These are phyloP conservation scores for Yueomyces sp. DNA, from an alignment of 805 yeast genomes.

Conservation along the genomic window DNA sequence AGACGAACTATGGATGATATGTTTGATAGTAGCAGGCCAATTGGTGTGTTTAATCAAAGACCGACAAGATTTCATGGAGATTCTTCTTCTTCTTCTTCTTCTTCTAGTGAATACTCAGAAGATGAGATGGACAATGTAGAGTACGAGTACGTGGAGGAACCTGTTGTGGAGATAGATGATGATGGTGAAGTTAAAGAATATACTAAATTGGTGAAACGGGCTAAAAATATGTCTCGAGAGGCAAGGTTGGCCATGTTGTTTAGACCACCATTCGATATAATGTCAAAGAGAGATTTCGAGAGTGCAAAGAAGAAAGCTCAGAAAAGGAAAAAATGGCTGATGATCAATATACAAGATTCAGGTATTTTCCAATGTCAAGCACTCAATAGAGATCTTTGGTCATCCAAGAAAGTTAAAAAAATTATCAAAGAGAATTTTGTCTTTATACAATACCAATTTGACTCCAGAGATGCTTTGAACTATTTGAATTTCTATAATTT, in stretches of 20 bases:
- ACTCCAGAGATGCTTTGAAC: conserved; percentile 58
- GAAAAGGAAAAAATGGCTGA: conserved; percentile 58
- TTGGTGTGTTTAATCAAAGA: conserved; percentile 27
- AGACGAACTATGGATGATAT: conserved; percentile 14
- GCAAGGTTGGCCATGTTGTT: conserved; percentile 69
- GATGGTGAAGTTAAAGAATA: conserved; percentile 26
- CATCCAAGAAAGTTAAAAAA: conserved; percentile 48
- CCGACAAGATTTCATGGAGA: conserved; percentile 6
- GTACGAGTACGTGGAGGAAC: conserved; percentile 22
- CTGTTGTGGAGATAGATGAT: conserved; percentile 20
- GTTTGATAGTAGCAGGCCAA: conserved; percentile 24
- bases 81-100: conserved; percentile 14
- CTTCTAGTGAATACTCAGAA: conserved; percentile 26
- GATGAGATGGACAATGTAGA: conserved; percentile 25
- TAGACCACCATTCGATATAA: conserved; percentile 88
- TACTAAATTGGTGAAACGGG: conserved; percentile 16
- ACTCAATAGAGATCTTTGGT: conserved; percentile 89
- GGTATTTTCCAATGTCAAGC: conserved; percentile 81
- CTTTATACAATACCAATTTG: conserved; percentile 75
- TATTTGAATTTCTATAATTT: conserved; percentile 66
- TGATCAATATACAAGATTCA: conserved; percentile 78
- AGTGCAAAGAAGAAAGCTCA: conserved; percentile 56
- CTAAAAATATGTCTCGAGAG: conserved; percentile 16
- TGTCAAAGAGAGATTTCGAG: conserved; percentile 55
- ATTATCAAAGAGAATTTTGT: conserved; percentile 56